phyloP scores from a whole-genome alignment of 2,329 filamentous ascomycete genomes.

The Helminthosporium solani region DNA sequence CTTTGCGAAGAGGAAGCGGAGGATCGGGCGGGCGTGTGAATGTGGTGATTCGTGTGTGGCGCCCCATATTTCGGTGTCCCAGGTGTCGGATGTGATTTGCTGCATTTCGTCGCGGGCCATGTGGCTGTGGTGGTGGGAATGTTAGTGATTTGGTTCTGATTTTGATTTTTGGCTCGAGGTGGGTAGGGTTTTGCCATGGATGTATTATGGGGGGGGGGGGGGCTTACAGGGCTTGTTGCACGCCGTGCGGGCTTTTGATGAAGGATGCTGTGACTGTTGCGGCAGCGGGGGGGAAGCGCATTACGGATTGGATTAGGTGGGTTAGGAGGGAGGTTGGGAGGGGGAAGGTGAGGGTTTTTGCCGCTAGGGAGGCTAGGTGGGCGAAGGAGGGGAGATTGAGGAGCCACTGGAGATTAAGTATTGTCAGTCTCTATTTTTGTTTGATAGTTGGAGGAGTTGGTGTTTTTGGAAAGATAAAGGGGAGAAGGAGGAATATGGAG shows the following conservation, averaged over 20 bases:
- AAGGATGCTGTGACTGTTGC: constrained; percentile 54
- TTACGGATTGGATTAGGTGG: constrained; percentile 45
- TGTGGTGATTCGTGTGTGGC: constrained; percentile 33
- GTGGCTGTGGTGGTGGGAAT: constrained; percentile 28
- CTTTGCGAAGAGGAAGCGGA: constrained; percentile 61
- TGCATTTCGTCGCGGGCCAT: constrained; percentile 61
- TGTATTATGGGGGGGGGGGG: too few relatives aligned
- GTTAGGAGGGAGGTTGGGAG: constrained; percentile 46
- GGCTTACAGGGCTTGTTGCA: constrained; percentile 53
- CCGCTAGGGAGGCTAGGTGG: constrained; percentile 38
- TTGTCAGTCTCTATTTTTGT: background rate
- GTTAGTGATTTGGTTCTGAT: constrained; percentile 21
- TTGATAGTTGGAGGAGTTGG: background rate
- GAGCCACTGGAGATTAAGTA: constrained; percentile 5
- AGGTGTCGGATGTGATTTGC: constrained; percentile 57
- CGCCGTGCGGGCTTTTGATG: constrained; percentile 50
- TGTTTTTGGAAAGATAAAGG: too few relatives aligned
- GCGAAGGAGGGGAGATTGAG: constrained; percentile 18
- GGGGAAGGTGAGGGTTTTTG: constrained; percentile 45
- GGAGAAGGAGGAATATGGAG: too few relatives aligned
- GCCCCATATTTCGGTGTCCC: constrained; percentile 62
- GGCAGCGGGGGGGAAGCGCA: constrained; percentile 46
- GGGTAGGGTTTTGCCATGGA: too few relatives aligned
- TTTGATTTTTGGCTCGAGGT: background rate
- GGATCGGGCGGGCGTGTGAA: constrained; percentile 43